A percentile compares a stretch with the other conserved stretches of the same genome.
Conservation (phyloP, 169 alveolate species). For the Plasmodium sp. region DNA sequence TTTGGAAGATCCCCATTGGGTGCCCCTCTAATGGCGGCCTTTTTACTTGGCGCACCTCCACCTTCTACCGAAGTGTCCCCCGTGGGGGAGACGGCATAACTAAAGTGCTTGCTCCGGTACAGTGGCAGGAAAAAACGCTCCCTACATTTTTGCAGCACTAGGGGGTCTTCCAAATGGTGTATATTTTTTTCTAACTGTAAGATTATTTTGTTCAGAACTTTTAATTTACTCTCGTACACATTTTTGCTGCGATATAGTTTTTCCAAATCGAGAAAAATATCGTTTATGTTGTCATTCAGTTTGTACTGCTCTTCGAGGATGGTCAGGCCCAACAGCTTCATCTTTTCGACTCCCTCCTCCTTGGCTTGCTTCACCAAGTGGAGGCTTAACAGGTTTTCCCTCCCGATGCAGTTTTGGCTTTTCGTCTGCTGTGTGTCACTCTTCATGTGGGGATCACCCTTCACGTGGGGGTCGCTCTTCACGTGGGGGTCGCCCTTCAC, state of each 20-base stretch:
- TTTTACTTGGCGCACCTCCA: not conserved
- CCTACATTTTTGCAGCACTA: constrained; percentile 13
- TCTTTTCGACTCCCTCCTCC: constrained; percentile 8
- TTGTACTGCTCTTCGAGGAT: constrained; percentile 30
- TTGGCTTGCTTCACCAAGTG: constrained; percentile 3
- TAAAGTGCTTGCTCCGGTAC: constrained; percentile 13
- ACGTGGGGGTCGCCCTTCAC: too few species aligned
- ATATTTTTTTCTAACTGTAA: constrained; percentile 46
- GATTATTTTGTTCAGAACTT: constrained; percentile 44
- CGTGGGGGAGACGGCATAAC: not conserved
- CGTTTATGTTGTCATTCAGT: constrained; percentile 48
- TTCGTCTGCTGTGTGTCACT: too few species aligned
- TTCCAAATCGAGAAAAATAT: constrained; percentile 44
- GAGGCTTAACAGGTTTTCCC: constrained; percentile 19
- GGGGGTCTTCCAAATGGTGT: constrained; percentile 22
- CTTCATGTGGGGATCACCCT: too few species aligned
- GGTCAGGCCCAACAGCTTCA: constrained; percentile 22
- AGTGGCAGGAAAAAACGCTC: constrained; percentile 45
- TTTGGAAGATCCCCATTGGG: not conserved
- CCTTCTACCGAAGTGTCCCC: not conserved
- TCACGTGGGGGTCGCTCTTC: too few species aligned
- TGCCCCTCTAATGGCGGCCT: not conserved
- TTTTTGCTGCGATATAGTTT: constrained; percentile 33
- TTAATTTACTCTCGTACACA: constrained; percentile 17
- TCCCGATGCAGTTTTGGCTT: not conserved